These are phyloP conservation scores for Cyberlindnera suaveolens DNA, from an alignment of 805 yeast genomes.

Conservation along the genomic window DNA sequence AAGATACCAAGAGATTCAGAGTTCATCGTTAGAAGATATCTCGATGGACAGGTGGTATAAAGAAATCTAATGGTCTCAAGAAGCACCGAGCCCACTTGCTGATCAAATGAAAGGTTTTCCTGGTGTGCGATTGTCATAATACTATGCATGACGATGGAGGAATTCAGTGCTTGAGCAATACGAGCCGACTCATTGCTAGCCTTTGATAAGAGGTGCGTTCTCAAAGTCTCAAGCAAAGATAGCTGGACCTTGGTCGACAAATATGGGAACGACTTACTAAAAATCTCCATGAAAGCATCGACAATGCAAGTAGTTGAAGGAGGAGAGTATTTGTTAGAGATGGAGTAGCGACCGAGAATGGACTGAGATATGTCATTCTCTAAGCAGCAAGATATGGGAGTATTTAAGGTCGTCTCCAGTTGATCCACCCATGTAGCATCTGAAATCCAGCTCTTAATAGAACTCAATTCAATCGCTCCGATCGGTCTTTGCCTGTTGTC, in stretches of 20 bases:
- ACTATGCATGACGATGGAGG: constrained; percentile 59
- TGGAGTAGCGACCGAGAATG: constrained; percentile 27
- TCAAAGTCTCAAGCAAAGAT: constrained; percentile 77
- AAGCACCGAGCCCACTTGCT: constrained; percentile 37
- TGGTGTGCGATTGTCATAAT: constrained; percentile 24
- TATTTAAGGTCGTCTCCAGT: constrained; percentile 27
- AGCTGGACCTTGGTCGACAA: constrained; percentile 76
- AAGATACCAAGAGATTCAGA: constrained; percentile 56
- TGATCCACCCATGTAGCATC: constrained; percentile 30
- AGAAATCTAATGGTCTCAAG: constrained; percentile 42
- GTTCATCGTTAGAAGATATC: constrained; percentile 38
- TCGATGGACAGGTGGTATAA: constrained; percentile 11
- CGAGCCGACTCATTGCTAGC: constrained; percentile 27
- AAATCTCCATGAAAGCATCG: constrained; percentile 76
- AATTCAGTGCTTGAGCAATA: constrained; percentile 53
- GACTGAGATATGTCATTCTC: constrained; percentile 35
- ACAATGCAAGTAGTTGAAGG: constrained; percentile 47
- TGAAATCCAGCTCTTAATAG: constrained; percentile 26
- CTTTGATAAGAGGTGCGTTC: constrained; percentile 45
- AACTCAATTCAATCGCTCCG: constrained; percentile 27
- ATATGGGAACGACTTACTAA: constrained; percentile 62
- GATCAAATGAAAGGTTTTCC: constrained; percentile 24
- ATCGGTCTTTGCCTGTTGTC: constrained; percentile 14
- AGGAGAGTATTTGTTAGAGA: constrained; percentile 32
- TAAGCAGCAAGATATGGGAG: constrained; percentile 35